A percentile compares a stretch with the other conserved stretches of the same genome.
These are phyloP conservation scores for Aureoboletus auriporus DNA, from an alignment of 768 basidiomycete species.

Conservation along the genomic window DNA sequence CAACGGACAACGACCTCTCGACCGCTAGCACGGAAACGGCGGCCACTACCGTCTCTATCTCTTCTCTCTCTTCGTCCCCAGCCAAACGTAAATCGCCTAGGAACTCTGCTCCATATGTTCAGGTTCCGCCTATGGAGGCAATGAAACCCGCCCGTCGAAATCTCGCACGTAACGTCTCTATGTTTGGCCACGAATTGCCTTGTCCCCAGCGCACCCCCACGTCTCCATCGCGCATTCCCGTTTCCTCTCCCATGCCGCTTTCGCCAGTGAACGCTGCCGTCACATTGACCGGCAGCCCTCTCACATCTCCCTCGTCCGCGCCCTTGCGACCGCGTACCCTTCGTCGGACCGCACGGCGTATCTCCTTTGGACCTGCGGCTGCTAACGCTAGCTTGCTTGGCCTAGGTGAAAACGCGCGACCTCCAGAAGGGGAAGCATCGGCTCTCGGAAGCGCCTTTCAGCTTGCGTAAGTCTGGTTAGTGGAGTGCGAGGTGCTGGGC, in stretches of 20 bases:
- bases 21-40: slow-evolving; percentile 30
- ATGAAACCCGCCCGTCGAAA: slow-evolving; percentile 38
- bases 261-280: slow-evolving; percentile 10
- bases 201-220: slow-evolving; percentile 35
- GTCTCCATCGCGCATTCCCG: slow-evolving; percentile 28
- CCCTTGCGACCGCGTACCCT: slow-evolving; percentile 25
- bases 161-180: slow-evolving; percentile 57
- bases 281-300: slow-evolving; percentile 6
- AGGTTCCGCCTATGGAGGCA: slow-evolving; percentile 21
- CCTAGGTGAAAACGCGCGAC: slow-evolving; percentile 30
- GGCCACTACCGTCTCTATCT: slow-evolving; percentile 23
- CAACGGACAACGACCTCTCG: slow-evolving; percentile 32
- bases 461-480: slow-evolving; percentile 37
- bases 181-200: slow-evolving; percentile 64
- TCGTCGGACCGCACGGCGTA: slow-evolving; percentile 45
- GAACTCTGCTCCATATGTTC: slow-evolving; percentile 10
- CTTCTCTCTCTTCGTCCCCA: slow-evolving; percentile 15
- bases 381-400: slow-evolving; percentile 28
- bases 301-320: slow-evolving; percentile 14
- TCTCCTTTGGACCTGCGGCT: slow-evolving; percentile 59
- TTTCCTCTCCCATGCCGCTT: slow-evolving; percentile 25
- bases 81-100: slow-evolving; percentile 21
- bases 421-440: slow-evolving; percentile 30
- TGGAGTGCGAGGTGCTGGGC: slow-evolving; percentile 1
- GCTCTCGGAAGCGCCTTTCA: slow-evolving; percentile 73